Evolutionary conservation across 768 basidiomycete species (phyloP), one percentile per base, ranked within the genome.

Genomic region (Gymnopilus dilepis): DNA sequence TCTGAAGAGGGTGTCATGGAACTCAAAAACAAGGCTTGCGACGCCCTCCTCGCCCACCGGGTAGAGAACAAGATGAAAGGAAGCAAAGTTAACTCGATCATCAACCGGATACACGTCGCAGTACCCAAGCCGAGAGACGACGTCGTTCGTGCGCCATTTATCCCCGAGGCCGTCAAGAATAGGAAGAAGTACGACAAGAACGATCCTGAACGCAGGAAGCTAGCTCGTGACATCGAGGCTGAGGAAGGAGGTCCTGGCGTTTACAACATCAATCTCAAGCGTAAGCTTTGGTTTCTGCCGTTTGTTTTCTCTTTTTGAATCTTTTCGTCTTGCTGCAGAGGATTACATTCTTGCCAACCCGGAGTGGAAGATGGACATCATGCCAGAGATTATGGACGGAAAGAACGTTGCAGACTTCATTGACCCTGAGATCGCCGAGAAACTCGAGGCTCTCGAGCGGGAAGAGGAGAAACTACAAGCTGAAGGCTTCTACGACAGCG

Each of bases 401-500:
- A 98, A 98, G 85, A 99, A 99, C 78, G 78, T 99, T 55, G 97
- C 96, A 22, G 97, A 99, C 81, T 99, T 99, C 64, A 92, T 99
- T 74, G 97, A 99, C 75, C 91, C 95, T 21, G 97, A 99, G 70
- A 99, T 99, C 62, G 89, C 87, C 19, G 96, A 96, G 76, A 97
- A 95, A 77, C 88, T 99, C 48, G 97, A 98, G 70, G 97, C 95
- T 12, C 87, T 99, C 59, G 97, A 99, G 76, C 87, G 93, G 17
- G 97, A 99, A 73, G 97, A 99, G 75, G 97, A 97, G 75, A 86
- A 85, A 67, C 84, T 99, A n/a, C 82, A 94, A 73, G 90, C 88
- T 0, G 94, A 98, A 74, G 97, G 97, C 3, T 99, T 92, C 82
- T 99, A 99, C 74, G 93, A 94, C 34, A 86, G 82, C 56, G 97